phyloP scores from a whole-genome alignment of 345 rosid genomes.

The Combretum micranthum region DNA sequence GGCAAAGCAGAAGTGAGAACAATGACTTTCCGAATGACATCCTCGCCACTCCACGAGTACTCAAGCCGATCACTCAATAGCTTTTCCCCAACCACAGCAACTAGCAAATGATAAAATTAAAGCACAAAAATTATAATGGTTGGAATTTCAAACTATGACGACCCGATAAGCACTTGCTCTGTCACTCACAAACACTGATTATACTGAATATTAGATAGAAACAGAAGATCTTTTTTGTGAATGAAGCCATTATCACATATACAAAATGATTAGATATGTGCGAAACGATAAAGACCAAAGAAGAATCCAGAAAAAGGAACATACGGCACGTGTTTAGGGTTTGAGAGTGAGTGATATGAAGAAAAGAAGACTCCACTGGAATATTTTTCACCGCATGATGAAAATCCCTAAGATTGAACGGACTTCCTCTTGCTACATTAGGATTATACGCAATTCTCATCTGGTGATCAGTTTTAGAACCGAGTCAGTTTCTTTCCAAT shows the following conservation, averaged over 20 bases:
- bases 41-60: constrained; percentile 73
- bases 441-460: constrained; percentile 61
- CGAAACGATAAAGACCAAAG: neutral
- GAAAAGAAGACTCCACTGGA: constrained; percentile 51
- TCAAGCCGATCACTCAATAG: constrained; percentile 55
- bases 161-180: too few species aligned
- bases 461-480: constrained; percentile 25
- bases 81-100: constrained; percentile 53
- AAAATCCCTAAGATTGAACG: constrained; percentile 63
- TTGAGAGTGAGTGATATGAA: constrained; percentile 50
- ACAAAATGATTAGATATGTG: too few species aligned
- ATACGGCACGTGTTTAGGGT: constrained; percentile 32
- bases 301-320: constrained; percentile 1
- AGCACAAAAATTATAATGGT: neutral
- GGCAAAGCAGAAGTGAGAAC: constrained; percentile 60
- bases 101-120: constrained; percentile 9
- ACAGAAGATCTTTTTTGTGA: too few species aligned
- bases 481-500: neutral
- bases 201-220: too few species aligned
- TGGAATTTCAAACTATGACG: too few species aligned
- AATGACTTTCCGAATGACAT: constrained; percentile 55
- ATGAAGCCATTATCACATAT: too few species aligned
- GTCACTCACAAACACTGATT: too few species aligned
- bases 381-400: constrained; percentile 71
- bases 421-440: constrained; percentile 17